A percentile compares a stretch with the other conserved stretches of the same genome.
Evolutionary conservation across 2,329 filamentous ascomycete species (phyloP).

Genomic region (Trichoderma gracile): DNA sequence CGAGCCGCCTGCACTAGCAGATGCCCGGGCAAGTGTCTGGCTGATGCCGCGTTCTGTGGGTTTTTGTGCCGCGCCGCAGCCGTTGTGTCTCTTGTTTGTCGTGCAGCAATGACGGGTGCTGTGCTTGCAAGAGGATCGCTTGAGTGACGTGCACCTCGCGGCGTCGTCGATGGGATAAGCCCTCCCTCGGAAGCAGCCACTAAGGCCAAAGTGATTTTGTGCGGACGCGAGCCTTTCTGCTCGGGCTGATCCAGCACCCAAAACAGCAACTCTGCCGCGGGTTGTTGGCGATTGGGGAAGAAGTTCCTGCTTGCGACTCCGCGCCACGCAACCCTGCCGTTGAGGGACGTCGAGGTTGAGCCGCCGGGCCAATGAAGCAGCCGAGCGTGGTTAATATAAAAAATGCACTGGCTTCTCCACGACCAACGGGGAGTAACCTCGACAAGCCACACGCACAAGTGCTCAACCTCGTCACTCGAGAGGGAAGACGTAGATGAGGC

Average conservation of each 20-base stretch:
- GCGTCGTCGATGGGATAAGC: slow-evolving; percentile 23
- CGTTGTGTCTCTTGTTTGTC: not conserved
- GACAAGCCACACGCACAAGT: not conserved
- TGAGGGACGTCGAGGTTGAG: slow-evolving; percentile 1
- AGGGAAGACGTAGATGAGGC: not conserved
- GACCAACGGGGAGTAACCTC: not conserved
- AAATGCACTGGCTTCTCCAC: not conserved
- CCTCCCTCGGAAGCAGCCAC: slow-evolving; percentile 5
- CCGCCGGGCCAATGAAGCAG: slow-evolving; percentile 12
- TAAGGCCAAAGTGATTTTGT: slow-evolving; percentile 9
- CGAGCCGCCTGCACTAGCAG: slow-evolving; percentile 17
- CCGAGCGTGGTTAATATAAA: not conserved
- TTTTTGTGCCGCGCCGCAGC: not conserved
- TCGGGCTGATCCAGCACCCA: slow-evolving; percentile 18
- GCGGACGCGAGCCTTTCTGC: slow-evolving; percentile 10
- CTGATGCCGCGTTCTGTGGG: slow-evolving; percentile 1
- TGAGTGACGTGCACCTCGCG: slow-evolving; percentile 10
- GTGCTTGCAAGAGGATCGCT: not conserved
- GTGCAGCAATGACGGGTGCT: not conserved
- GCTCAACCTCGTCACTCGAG: slow-evolving; percentile 2
- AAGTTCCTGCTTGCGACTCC: slow-evolving; percentile 14
- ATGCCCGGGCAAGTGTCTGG: not conserved
- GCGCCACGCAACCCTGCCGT: slow-evolving; percentile 10
- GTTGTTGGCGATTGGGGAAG: slow-evolving; percentile 6
- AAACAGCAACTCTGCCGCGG: slow-evolving; percentile 18